Base-by-base conservation (phyloP, 2,329 filamentous ascomycete genomes). In the Cordyceps militaris region DNA sequence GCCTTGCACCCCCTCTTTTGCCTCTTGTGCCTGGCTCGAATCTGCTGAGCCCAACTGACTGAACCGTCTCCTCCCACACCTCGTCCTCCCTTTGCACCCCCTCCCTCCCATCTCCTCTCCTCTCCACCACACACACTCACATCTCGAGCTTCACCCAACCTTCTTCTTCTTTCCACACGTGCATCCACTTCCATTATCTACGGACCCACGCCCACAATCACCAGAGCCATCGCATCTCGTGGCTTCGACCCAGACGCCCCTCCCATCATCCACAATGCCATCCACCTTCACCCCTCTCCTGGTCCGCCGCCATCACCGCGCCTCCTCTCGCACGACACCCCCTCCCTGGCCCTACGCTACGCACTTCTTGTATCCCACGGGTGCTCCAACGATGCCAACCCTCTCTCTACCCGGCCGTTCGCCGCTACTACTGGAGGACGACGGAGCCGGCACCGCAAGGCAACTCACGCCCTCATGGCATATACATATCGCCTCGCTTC, bases 401-500 rank as follows among this genome's bases (percentile, higher is more conserved):
- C n/a, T 56, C 52, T 54, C 23, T 47, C 52, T 55, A 21, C 50
- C 34, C 52, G 52, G 43, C 52, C 43, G 52, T 56, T 56, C 52
- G 52, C 52, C 52, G 52, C 42, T 46, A 47, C 46, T n/a, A 44
- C 52, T 56, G 43, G 52, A 36, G 8, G 28, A 47, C 52, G 16
- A 56, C 43, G 52, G 42, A 56, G 42, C 52, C 43, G 52, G 43
- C 23, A 56, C 52, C 52, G 42, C 52, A 48, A 48, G 52, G 47
- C 43, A 28, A 56, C 52, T 56, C 32, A 28, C 28, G 36, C 52
- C 44, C 43, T 56, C 53, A 56, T 56, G 16, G 55, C 42, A 64
- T 62, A 65, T 64, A 64, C 64, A 64, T 66, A 63, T 56, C 60
- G 55, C 61, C 61, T 54, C 21, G 54, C 57, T 61, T 51, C 60